These are phyloP conservation scores for Sugiyamaella pinicola DNA, from an alignment of 1,139 yeast species.

Conservation along the genomic window DNA sequence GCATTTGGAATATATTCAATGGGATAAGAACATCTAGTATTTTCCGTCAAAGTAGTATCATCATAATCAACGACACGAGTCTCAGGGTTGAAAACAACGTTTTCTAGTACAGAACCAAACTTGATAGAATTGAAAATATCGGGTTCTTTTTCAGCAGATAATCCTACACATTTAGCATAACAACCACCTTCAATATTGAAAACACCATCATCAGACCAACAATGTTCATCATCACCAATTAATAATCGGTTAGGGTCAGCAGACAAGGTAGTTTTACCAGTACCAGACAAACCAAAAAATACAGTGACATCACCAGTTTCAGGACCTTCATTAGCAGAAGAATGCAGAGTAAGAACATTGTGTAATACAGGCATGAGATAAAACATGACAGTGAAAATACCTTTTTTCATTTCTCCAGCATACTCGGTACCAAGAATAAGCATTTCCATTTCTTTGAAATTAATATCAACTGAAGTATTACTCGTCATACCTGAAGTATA, in stretches of 20 bases:
- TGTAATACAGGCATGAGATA: conserved; percentile 96
- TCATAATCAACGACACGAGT: conserved; percentile 85
- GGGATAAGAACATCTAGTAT: conserved; percentile 98
- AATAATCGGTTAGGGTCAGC: conserved; percentile 94
- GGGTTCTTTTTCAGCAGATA: conserved; percentile 91
- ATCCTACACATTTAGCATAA: conserved; percentile 95
- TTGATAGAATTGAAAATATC: conserved; percentile 94
- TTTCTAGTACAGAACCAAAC: conserved; percentile 93
- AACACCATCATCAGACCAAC: conserved; percentile 98
- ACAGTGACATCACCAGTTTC: conserved; percentile 79
- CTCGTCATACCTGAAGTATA: conserved; percentile 98
- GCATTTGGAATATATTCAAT: conserved; percentile 97
- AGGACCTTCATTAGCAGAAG: conserved; percentile 90
- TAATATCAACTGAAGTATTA: conserved; percentile 91
- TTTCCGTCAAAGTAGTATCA: conserved; percentile 79
- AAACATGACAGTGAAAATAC: conserved; percentile 98
- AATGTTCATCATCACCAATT: conserved; percentile 99
- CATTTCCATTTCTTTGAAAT: conserved; percentile 98
- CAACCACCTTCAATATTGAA: conserved; percentile 99
- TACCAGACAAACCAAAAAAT: conserved; percentile 96
- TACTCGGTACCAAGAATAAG: conserved; percentile 97
- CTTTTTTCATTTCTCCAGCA: conserved; percentile 99
- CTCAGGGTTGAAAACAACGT: conserved; percentile 80
- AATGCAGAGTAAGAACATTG: conserved; percentile 89
- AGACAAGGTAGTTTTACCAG: conserved; percentile 96